Conservation (phyloP, 257 asterid genomes). For the Solanum pennellii region DNA sequence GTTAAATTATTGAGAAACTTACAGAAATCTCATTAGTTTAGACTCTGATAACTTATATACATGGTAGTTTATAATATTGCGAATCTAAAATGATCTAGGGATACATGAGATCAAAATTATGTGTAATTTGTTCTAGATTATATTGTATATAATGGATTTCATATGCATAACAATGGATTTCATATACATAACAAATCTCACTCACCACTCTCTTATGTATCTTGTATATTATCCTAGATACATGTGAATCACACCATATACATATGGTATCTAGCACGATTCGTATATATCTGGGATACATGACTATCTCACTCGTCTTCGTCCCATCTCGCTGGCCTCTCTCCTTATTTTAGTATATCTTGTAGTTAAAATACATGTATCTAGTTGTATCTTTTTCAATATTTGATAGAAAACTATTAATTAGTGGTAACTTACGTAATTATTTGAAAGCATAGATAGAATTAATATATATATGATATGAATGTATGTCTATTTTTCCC, state of each 20-base stretch:
- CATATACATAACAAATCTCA: neutral
- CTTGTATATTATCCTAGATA: too few species aligned
- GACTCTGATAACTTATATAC: neutral
- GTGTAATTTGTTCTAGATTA: neutral
- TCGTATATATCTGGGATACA: too few species aligned
- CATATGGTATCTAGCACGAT: neutral
- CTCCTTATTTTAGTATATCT: neutral
- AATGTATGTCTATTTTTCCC: neutral
- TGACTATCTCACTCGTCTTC: neutral
- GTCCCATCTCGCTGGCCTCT: neutral
- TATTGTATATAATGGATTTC: too few species aligned
- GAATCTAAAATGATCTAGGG: neutral
- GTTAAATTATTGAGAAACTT: neutral
- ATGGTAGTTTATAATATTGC: too few species aligned
- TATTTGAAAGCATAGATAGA: neutral
- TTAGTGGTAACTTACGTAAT: too few species aligned
- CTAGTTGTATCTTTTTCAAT: neutral
- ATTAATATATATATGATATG: too few species aligned
- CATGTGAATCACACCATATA: neutral
- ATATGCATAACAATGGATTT: neutral
- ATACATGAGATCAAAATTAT: neutral
- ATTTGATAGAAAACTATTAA: too few species aligned
- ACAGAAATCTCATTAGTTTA: neutral
- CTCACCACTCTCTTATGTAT: neutral
- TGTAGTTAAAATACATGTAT: neutral